phyloP scores from a whole-genome alignment of 139 green algal species.

The Penium margaritaceum region DNA sequence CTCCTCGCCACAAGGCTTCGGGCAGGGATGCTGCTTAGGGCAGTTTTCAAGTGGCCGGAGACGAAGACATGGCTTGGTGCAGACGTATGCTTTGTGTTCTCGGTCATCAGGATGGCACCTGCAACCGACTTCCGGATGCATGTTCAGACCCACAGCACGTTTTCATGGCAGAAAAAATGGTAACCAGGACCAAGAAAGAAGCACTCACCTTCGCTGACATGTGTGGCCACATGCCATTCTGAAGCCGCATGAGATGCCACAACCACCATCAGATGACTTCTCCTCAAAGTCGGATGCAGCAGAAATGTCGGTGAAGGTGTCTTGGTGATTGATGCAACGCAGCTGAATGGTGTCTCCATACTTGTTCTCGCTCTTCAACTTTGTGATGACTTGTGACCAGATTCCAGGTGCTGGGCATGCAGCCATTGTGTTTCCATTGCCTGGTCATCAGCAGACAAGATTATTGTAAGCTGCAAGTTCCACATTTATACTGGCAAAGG shows the following conservation, averaged over 20 bases:
- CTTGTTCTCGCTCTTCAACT: background rate
- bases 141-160: no score
- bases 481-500: no score
- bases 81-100: slow-evolving; percentile 6
- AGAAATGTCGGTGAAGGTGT: background rate
- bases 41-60: background rate
- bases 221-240: slow-evolving; percentile 29
- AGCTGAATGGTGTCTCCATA: background rate
- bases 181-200: no score
- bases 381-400: background rate
- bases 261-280: background rate
- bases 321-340: background rate
- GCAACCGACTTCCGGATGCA: background rate
- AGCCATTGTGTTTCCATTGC: background rate
- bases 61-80: slow-evolving; percentile 30
- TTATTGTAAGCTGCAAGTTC: no score
- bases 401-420: background rate
- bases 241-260: background rate
- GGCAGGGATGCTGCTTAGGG: slow-evolving; percentile 18
- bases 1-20: background rate
- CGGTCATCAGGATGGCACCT: slow-evolving; percentile 33
- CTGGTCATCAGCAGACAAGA: no score
- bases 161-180: no score
- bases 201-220: slow-evolving; percentile 25
- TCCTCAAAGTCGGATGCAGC: background rate